These are phyloP conservation scores for Diaporthe sp. DNA, from an alignment of 2,329 filamentous ascomycete species.

Conservation along the genomic window DNA sequence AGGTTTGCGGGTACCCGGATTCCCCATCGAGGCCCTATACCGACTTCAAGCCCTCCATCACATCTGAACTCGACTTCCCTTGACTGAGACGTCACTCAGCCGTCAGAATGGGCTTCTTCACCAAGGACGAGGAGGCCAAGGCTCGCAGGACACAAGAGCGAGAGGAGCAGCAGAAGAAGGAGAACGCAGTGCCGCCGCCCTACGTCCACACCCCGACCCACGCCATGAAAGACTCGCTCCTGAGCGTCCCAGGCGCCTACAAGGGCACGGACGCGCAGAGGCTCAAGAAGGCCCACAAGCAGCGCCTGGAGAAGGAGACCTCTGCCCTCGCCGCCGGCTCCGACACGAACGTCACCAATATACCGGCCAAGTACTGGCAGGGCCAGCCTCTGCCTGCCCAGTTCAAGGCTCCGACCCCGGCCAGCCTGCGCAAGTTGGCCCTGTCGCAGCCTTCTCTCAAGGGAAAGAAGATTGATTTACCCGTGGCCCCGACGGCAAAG, in stretches of 20 bases:
- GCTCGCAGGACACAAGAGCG: constrained; percentile 9
- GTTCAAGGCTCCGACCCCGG: background rate
- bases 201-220: background rate
- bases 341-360: background rate
- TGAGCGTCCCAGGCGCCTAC: background rate
- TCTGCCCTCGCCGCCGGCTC: background rate
- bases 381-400: background rate
- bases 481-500: background rate
- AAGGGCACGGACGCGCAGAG: background rate
- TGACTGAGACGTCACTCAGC: background rate
- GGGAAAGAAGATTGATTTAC: background rate
- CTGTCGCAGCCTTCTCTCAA: background rate
- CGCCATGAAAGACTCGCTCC: background rate
- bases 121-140: background rate
- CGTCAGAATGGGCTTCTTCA: background rate
- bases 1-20: background rate
- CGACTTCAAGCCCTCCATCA: background rate
- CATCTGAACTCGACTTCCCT: no score
- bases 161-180: constrained; percentile 6
- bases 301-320: background rate
- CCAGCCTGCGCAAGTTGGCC: background rate
- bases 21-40: background rate
- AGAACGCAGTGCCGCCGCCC: background rate
- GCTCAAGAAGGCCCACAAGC: background rate
- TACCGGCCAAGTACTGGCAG: constrained; percentile 22